Evolutionary conservation across 768 basidiomycete species (phyloP), one percentile per base, ranked within the genome.

Genomic region (Phylloporus arenicola): DNA sequence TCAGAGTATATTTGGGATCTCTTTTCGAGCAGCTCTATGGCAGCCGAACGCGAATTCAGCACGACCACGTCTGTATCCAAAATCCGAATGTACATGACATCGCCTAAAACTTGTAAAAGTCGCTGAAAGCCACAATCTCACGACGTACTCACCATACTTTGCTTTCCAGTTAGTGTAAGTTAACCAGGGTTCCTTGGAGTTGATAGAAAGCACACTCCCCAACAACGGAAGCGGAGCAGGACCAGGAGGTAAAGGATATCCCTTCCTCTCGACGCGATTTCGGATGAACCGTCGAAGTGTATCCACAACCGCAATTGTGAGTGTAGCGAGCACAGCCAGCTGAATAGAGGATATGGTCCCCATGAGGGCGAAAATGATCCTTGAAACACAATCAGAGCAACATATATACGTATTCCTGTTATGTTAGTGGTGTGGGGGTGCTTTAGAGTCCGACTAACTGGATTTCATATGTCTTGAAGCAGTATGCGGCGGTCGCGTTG

Each of bases 1-100:
- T 56, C 54, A 13, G 56, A 57, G 17, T 56, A 57, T 30, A 42
- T 50, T 16, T 52, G 50, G 8, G 57, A 57, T 16, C 54, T 54
- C 25, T 56, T 52, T 14, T 48, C 57, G 9, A 56, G 44, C 14
- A 56, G 8, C 1, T 52, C 54, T 1, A 6, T 34, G 8, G 47
- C 50, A 19, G 19, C 44, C 1, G 33, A 30, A 16, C 1, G 12
- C 6, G 57, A 57, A n/a, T 49, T 56, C 45, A 56, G 14, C 6
- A 56, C 37, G 30, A 57, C 6, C 10, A 51, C 44, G 9, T 55
- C 44, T 2, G 19, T 14, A 12, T 48, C 34, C 43, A 56, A 27
- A 3, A 56, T 39, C 9, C 43, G 48, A 22, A 41, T 22, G 20
- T 54, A 48, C 17, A 57, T 25, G 4, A 55, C 14, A 17, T 55